These are phyloP conservation scores for Scleroderma citrinum DNA, from an alignment of 768 basidiomycete genomes.

Conservation along the genomic window DNA sequence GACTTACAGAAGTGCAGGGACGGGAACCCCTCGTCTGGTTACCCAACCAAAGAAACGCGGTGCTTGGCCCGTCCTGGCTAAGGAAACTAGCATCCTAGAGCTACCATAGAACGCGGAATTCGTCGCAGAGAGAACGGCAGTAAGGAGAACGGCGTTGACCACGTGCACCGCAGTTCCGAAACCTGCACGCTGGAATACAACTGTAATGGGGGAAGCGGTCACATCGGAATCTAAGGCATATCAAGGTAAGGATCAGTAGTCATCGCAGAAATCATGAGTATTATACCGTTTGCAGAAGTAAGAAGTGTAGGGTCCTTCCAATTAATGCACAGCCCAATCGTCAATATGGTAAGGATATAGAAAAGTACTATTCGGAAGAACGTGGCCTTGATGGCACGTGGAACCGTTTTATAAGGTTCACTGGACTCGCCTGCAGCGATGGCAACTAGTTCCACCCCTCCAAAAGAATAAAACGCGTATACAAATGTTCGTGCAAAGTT, in stretches of 20 bases:
- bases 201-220: constrained; percentile 55
- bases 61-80: constrained; percentile 63
- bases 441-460: constrained; percentile 64
- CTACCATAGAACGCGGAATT: constrained; percentile 64
- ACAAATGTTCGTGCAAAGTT: constrained; percentile 55
- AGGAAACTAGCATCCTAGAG: constrained; percentile 52
- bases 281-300: constrained; percentile 39
- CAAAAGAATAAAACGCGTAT: constrained; percentile 66
- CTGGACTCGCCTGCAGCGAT: constrained; percentile 68
- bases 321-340: constrained; percentile 63
- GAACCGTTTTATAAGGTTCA: constrained; percentile 57
- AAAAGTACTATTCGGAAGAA: constrained; percentile 63
- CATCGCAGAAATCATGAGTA: not conserved
- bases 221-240: constrained; percentile 38
- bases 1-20: constrained; percentile 47
- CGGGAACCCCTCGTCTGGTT: constrained; percentile 58
- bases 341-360: constrained; percentile 57
- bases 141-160: constrained; percentile 62
- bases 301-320: constrained; percentile 50
- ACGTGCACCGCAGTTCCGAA: constrained; percentile 58
- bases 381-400: constrained; percentile 60
- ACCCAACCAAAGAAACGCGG: constrained; percentile 61
- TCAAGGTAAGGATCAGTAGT: not conserved
- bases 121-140: constrained; percentile 59
- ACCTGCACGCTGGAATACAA: constrained; percentile 56